Evolutionary conservation across 2,329 filamentous ascomycete genomes (phyloP), one percentile per base, ranked within the genome.

Genomic region (Fusarium nisikadoi): DNA sequence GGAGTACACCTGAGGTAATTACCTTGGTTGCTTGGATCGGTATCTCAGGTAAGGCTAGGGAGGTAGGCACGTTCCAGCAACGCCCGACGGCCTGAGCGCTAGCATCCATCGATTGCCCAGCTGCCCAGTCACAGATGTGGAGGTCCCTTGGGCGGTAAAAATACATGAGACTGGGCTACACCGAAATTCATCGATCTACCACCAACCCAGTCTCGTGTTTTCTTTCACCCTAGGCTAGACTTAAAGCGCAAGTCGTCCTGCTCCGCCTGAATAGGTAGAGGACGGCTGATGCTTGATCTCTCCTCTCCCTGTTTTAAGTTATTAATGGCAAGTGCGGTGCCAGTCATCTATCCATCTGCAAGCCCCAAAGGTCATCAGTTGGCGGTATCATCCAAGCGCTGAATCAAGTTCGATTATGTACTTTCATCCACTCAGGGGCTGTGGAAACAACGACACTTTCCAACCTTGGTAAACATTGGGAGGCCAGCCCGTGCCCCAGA

Each of bases 381-480:
- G 38, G 62, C 61, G 60, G 20, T 25, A 58, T 72, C 65, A 68
- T 50, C 56, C 64, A 57, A 58, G 52, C 55, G 54, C 68, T 25
- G 54, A 17, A 45, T 46, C 68, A 62, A 53, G 63, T 68, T 42
- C 47, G 39, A 27, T 46, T 53, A 25, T 25, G 23, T 25, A 33
- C 55, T 41, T 42, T 71, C 60, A 55, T 72, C 69, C 70, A 70
- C 61, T 67, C 52, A 73, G 60, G 65, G 70, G 65, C 58, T 57
- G 49, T 42, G 42, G 52, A 63, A 46, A 36, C 46, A 47, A 55
- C 54, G 36, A 64, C 57, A 47, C 53, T 67, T 71, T 63, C 70
- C 54, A 56, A 52, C 41, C 41, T 63, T 31, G 65, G 65, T 59
- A 69, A 69, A 52, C 35, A 29, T 43, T 29, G 16, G 50, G 54